These are phyloP conservation scores for Hortiboletus campestris DNA, from an alignment of 768 basidiomycete genomes.

Conservation along the genomic window DNA sequence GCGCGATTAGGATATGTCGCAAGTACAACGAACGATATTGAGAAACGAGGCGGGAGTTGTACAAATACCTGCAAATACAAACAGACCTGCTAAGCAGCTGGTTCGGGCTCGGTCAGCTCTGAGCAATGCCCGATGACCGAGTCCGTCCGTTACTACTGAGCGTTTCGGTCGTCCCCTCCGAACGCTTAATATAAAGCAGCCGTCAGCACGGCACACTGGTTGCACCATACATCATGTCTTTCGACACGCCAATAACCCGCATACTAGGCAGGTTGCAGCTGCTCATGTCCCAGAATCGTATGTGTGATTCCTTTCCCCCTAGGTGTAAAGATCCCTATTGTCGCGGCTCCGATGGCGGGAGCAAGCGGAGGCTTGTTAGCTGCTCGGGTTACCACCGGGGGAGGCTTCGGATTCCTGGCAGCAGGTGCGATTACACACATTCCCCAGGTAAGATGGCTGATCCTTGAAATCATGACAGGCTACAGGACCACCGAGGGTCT, in stretches of 20 bases:
- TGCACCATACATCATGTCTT: constrained; percentile 11
- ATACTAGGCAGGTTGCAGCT: constrained; percentile 43
- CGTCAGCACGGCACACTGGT: neutral
- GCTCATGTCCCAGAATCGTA: neutral
- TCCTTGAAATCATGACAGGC: constrained; percentile 34
- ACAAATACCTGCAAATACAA: constrained; percentile 38
- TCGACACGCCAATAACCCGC: constrained; percentile 44
- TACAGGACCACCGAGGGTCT: constrained; percentile 47
- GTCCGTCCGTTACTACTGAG: neutral
- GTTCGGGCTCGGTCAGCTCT: neutral
- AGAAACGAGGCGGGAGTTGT: constrained; percentile 23
- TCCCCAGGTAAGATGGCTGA: neutral
- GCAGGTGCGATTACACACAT: constrained; percentile 41
- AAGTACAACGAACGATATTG: constrained; percentile 18
- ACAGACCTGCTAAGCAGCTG: neutral
- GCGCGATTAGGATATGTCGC: constrained; percentile 34
- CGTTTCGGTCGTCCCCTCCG: neutral
- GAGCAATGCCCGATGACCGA: neutral
- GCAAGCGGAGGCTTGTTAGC: constrained; percentile 62
- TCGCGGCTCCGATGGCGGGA: constrained; percentile 70
- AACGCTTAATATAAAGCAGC: neutral
- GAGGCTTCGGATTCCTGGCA: constrained; percentile 76
- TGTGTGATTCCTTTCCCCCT: neutral
- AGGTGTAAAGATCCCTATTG: constrained; percentile 60
- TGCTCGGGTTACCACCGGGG: constrained; percentile 60